Percentiles rank a stretch among this genome's conserved stretches.
Conservation (phyloP, 2,329 filamentous ascomycete species). For the Trichophyton verrucosum region DNA sequence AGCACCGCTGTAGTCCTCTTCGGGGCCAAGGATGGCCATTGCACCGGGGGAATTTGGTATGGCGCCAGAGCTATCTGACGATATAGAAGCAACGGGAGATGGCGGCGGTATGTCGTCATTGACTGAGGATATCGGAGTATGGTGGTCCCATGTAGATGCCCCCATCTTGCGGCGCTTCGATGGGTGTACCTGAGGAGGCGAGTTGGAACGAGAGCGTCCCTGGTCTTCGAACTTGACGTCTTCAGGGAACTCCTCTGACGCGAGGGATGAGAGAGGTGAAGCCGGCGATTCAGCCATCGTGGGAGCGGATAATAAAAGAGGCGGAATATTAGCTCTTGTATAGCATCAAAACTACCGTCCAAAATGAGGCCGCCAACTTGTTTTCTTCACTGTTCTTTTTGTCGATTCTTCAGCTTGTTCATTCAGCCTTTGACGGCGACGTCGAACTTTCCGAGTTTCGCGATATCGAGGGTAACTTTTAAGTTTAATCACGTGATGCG, state of each 20-base stretch:
- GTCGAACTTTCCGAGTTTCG: neutral
- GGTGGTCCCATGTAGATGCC: slow-evolving; percentile 34
- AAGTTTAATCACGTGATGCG: neutral
- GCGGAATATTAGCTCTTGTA: neutral
- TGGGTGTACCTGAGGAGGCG: slow-evolving; percentile 30
- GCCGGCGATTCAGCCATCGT: slow-evolving; percentile 44
- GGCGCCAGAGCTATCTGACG: slow-evolving; percentile 80
- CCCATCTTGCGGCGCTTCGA: slow-evolving; percentile 39
- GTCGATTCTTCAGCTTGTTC: neutral
- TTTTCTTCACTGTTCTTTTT: neutral
- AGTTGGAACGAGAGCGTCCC: slow-evolving; percentile 31
- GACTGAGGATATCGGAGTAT: slow-evolving; percentile 38
- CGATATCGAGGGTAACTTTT: neutral
- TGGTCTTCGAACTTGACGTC: slow-evolving; percentile 42
- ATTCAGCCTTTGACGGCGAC: neutral
- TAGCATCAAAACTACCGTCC: neutral
- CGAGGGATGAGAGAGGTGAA: slow-evolving; percentile 53
- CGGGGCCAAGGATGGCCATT: slow-evolving; percentile 29
- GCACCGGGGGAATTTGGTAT: slow-evolving; percentile 58
- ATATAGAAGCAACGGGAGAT: slow-evolving; percentile 57
- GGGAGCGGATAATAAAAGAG: neutral
- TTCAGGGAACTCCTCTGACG: slow-evolving; percentile 51
- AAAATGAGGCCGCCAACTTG: neutral
- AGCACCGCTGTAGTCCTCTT: slow-evolving; percentile 57
- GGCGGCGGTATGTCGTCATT: slow-evolving; percentile 29